Evolutionary conservation across 495 filamentous ascomycete genomes (phyloP).

Genomic region (Usnea hakonensis): DNA sequence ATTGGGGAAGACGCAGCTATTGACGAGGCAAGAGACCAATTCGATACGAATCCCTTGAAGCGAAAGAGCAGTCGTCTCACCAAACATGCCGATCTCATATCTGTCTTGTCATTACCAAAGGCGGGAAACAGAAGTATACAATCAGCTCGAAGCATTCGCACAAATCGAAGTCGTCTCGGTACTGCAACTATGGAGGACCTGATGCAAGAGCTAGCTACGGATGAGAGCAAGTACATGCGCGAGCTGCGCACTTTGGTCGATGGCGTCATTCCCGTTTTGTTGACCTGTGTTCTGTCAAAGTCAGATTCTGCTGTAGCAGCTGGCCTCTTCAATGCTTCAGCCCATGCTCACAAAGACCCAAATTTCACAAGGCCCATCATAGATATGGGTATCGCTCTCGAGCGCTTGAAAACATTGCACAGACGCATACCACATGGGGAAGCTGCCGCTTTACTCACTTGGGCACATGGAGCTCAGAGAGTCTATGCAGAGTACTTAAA

Average conservation of each 20-base stretch:
- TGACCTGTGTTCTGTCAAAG: conserved; percentile 75
- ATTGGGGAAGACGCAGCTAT: conserved; percentile 14
- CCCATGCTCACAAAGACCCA: conserved; percentile 44
- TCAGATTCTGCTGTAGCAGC: conserved; percentile 57
- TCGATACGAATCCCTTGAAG: conserved; percentile 33
- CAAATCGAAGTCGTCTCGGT: conserved; percentile 55
- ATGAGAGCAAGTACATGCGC: conserved; percentile 85
- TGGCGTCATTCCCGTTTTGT: conserved; percentile 88
- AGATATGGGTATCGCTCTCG: conserved; percentile 86
- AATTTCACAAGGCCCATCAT: conserved; percentile 82
- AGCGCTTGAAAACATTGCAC: conserved; percentile 74
- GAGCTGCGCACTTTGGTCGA: conserved; percentile 92
- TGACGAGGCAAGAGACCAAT: conserved; percentile 36
- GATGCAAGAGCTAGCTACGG: conserved; percentile 69
- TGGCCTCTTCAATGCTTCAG: conserved; percentile 55
- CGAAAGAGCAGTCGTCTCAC: conserved; percentile 63
- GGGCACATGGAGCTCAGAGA: conserved; percentile 68
- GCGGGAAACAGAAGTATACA: conserved; percentile 58
- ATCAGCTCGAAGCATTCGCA: conserved; percentile 65
- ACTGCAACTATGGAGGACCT: conserved; percentile 65
- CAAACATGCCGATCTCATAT: conserved; percentile 88
- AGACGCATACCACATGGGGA: conserved; percentile 66
- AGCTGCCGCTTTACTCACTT: conserved; percentile 59
- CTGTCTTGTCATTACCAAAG: conserved; percentile 72
- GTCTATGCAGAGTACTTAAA: conserved; percentile 83